These are phyloP conservation scores for Myrmaecium sp. DNA, from an alignment of 2,329 filamentous ascomycete species.

Conservation along the genomic window DNA sequence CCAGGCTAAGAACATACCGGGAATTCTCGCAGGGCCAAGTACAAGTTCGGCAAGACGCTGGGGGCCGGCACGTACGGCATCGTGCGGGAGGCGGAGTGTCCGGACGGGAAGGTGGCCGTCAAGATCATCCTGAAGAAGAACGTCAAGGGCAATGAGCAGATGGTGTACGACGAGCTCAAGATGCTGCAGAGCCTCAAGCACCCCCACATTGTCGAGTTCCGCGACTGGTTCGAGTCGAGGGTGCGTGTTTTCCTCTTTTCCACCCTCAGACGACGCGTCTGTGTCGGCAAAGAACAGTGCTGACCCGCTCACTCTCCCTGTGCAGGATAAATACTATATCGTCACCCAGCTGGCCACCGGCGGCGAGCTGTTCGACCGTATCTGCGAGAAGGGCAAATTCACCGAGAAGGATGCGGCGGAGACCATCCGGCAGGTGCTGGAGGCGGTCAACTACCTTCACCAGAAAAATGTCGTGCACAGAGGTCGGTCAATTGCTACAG, in stretches of 20 bases:
- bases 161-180: conserved; percentile 94
- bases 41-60: conserved; percentile 81
- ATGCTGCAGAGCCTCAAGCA: conserved; percentile 86
- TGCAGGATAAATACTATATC: conserved; percentile 97
- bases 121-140: conserved; percentile 99
- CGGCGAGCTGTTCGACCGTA: conserved; percentile 92
- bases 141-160: conserved; percentile 92
- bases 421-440: conserved; percentile 86
- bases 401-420: conserved; percentile 95
- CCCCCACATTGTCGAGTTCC: conserved; percentile 90
- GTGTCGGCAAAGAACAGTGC: neutral
- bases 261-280: neutral
- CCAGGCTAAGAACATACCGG: too few relatives aligned
- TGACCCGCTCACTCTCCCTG: conserved; percentile 8
- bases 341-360: conserved; percentile 92
- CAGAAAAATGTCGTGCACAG: conserved; percentile 88
- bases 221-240: conserved; percentile 98
- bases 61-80: conserved; percentile 97
- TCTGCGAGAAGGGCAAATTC: conserved; percentile 95
- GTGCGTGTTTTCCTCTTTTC: conserved; percentile 31
- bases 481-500: conserved; percentile 36
- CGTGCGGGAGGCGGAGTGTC: conserved; percentile 81
- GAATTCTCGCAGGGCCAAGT: conserved; percentile 49
- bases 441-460: conserved; percentile 88
- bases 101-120: conserved; percentile 74